Percentiles rank a stretch among this genome's conserved stretches.
phyloP scores from a whole-genome alignment of 1,284 basidiomycete genomes.

The Malassezia restricta region DNA sequence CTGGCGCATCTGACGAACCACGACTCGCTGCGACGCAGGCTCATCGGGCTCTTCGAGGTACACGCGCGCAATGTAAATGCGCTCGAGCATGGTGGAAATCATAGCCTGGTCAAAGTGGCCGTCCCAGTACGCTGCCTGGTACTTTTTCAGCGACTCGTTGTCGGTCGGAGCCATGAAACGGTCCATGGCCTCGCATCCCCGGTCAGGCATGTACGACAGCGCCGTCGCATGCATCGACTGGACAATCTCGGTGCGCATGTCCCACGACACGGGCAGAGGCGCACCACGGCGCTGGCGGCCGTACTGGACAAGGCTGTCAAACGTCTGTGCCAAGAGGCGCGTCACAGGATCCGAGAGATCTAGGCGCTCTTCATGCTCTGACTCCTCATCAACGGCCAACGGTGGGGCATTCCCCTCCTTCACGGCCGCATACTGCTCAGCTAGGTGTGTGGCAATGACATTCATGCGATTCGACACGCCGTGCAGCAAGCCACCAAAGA shows the following conservation, averaged over 20 bases:
- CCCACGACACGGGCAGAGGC: constrained; percentile 14
- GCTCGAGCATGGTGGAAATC: constrained; percentile 13
- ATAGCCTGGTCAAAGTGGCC: constrained; percentile 15
- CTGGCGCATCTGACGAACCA: constrained; percentile 9
- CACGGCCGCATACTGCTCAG: constrained; percentile 10
- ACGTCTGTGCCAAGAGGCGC: constrained; percentile 7
- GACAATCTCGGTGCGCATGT: constrained; percentile 7
- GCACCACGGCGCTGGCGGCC: constrained; percentile 16
- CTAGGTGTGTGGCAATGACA: constrained; percentile 7
- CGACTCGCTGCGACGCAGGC: constrained; percentile 9
- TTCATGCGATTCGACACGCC: constrained; percentile 15
- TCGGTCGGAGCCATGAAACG: constrained; percentile 12
- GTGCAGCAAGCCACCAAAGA: constrained; percentile 12
- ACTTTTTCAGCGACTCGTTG: neutral
- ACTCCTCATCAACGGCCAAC: neutral
- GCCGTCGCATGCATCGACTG: constrained; percentile 7
- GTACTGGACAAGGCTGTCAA: constrained; percentile 12
- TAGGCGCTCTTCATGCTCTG: neutral
- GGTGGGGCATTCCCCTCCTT: neutral
- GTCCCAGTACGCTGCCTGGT: constrained; percentile 13
- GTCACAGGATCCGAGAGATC: constrained; percentile 12
- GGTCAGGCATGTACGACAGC: constrained; percentile 11
- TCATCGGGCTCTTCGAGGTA: constrained; percentile 16
- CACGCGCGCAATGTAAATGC: constrained; percentile 16
- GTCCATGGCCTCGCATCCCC: constrained; percentile 10